Evolutionary conservation across 352 stramenopile genomes (phyloP).

Genomic region (Phytophthora tubulina): DNA sequence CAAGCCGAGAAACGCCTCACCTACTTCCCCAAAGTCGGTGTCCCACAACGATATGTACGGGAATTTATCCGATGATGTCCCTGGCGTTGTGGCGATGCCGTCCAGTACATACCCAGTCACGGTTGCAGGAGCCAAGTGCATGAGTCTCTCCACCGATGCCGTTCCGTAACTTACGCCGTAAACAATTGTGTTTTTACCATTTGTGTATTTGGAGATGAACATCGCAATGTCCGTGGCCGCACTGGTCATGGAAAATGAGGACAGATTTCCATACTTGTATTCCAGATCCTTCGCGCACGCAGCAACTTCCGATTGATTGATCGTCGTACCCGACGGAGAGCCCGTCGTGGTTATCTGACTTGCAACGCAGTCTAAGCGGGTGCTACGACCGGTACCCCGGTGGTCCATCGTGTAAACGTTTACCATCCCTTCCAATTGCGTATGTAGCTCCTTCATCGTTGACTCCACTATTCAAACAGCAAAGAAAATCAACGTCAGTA

Average conservation of each 20-base stretch:
- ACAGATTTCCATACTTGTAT: constrained; percentile 48
- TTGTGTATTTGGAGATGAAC: constrained; percentile 43
- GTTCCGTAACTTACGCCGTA: constrained; percentile 66
- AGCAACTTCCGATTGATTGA: constrained; percentile 39
- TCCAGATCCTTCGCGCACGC: constrained; percentile 47
- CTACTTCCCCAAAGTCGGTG: constrained; percentile 47
- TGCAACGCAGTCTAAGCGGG: constrained; percentile 46
- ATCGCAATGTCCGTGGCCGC: constrained; percentile 45
- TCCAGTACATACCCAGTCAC: constrained; percentile 66
- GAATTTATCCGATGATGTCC: constrained; percentile 28
- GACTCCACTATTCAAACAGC: constrained; percentile 41
- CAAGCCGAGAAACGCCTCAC: constrained; percentile 44
- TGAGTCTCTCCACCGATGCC: constrained; percentile 56
- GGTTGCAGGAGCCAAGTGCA: constrained; percentile 47
- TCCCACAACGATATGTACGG: constrained; percentile 54
- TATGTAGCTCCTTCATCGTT: constrained; percentile 42
- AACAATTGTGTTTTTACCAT: constrained; percentile 42
- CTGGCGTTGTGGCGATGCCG: constrained; percentile 48
- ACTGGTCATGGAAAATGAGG: constrained; percentile 57
- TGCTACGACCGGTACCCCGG: constrained; percentile 53
- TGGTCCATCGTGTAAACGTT: constrained; percentile 70
- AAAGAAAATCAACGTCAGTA: neutral
- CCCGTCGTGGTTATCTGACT: constrained; percentile 46
- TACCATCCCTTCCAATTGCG: constrained; percentile 33
- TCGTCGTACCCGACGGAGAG: constrained; percentile 30